Base-by-base conservation (phyloP, 805 yeast species). In the Cyberlindnera mrakii region DNA sequence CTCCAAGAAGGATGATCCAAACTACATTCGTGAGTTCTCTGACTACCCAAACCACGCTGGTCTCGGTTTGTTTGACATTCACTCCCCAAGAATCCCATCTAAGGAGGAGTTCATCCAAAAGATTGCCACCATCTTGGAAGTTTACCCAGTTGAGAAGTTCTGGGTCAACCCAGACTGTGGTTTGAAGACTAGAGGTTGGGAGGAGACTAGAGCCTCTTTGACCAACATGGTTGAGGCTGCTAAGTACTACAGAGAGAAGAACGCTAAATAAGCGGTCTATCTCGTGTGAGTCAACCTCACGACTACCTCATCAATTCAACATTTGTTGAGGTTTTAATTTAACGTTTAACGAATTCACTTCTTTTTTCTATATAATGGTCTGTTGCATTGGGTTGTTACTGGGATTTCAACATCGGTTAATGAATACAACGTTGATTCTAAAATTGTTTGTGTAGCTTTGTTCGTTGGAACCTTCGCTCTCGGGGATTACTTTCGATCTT, bases 111-210 rank as follows among this genome's bases (percentile, higher is more conserved):
- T 93, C 73, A 82, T 88, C 70, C 73, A 82, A 67, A 89, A 96
- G 77, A 87, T 93, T 65, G 81, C 80, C 66, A 93, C 88, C 70
- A 90, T 93, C 76, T 77, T 93, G 73, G 88, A 89, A 78, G 93
- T 86, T 49, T 91, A 91, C 80, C 97, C 97, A 69, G 95, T 93
- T 67, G 87, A 86, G 71, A 91, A 90, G 74, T 86, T 93, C 82
- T 93, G 99, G 99, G 95, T 93, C 68, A 93, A 93, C 95, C 99
- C 99, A 66, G 99, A 93, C 78, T 93, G 99, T 82, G 99, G 99
- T 82, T 82, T 93, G 72, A 93, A 93, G 86, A 93, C 99, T 71
- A 90, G 99, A 84, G 96, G 96, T 62, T 93, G 99, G 99, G 88
- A 85, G 61, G 99, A 93, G 81, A 87, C 91, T 62, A 88, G 75